Conservation (phyloP, 768 basidiomycete species). For the Serendipita sp. region DNA sequence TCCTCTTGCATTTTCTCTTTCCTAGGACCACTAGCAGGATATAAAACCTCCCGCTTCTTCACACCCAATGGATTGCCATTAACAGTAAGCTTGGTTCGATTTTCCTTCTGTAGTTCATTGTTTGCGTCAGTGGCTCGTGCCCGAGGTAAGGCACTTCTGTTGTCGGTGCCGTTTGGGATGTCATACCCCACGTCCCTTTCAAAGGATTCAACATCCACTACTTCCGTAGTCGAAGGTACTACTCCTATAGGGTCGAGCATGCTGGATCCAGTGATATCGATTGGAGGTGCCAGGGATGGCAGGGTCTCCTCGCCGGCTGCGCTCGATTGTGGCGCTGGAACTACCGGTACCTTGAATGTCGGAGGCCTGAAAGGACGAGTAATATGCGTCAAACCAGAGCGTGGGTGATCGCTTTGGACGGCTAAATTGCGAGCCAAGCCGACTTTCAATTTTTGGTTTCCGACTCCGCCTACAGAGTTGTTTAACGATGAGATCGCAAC, state of each 20-base stretch:
- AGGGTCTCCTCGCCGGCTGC: background rate
- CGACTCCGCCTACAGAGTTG: no score
- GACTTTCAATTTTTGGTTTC: no score
- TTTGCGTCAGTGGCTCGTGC: background rate
- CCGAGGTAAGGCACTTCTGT: background rate
- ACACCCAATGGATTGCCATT: background rate
- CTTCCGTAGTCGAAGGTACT: no score
- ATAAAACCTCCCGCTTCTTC: background rate
- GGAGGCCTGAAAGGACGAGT: background rate
- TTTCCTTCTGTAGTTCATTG: background rate
- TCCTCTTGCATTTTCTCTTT: constrained; percentile 2
- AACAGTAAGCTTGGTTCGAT: background rate
- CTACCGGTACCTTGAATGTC: background rate
- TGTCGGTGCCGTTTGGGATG: background rate
- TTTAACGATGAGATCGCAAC: no score
- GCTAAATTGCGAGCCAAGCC: no score
- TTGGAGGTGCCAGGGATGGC: no score
- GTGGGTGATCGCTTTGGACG: no score
- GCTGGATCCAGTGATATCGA: no score
- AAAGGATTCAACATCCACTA: background rate
- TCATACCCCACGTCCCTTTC: background rate
- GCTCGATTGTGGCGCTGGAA: background rate
- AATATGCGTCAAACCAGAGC: background rate
- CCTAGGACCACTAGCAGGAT: background rate
- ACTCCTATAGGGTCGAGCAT: no score